Conservation (phyloP, 2,329 filamentous ascomycete species). For the Paraphaeosphaeria minitans region DNA sequence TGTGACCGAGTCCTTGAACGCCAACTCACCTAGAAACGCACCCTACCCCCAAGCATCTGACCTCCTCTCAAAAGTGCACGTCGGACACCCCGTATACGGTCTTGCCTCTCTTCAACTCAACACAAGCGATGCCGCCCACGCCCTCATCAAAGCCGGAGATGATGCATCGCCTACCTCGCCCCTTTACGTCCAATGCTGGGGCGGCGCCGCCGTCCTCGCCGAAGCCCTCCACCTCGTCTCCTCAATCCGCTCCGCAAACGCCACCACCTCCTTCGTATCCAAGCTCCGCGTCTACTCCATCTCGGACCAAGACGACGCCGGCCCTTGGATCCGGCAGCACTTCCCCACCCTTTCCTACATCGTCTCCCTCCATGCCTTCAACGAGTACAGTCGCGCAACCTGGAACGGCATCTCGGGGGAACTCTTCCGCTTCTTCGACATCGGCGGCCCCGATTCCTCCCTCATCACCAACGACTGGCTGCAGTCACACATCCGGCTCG, state of each 20-base stretch:
- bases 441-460: constrained; percentile 51
- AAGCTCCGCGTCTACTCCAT: constrained; percentile 47
- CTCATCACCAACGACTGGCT: constrained; percentile 58
- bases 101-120: constrained; percentile 41
- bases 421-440: constrained; percentile 37
- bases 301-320: constrained; percentile 62
- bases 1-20: constrained; percentile 49
- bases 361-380: constrained; percentile 57
- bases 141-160: constrained; percentile 28
- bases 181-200: constrained; percentile 29
- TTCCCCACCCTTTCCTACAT: constrained; percentile 61
- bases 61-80: constrained; percentile 18
- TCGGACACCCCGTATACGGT: constrained; percentile 47
- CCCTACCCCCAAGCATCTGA: constrained; percentile 28
- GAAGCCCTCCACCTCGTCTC: constrained; percentile 50
- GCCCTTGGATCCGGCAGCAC: constrained; percentile 56
- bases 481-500: constrained; percentile 56
- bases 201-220: constrained; percentile 55
- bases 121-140: constrained; percentile 21
- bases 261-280: constrained; percentile 30
- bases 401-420: constrained; percentile 59
- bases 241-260: constrained; percentile 16
- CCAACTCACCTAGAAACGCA: constrained; percentile 39
- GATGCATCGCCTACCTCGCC: constrained; percentile 43
- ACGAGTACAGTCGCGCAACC: constrained; percentile 55